Conservation (phyloP, 345 rosid species). For the Firmiana major region DNA sequence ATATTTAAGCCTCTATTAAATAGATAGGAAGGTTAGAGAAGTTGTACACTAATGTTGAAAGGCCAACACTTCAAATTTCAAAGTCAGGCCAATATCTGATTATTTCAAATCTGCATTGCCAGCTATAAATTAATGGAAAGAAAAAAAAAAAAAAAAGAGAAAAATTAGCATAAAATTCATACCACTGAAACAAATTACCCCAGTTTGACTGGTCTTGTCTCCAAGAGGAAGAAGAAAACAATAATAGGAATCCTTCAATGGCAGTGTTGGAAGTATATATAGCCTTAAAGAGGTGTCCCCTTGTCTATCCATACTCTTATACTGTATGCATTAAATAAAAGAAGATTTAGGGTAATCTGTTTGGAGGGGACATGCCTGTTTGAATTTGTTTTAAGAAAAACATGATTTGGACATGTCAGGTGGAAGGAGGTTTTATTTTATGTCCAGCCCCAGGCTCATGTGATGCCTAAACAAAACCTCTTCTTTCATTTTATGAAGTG, state of each 20-base stretch:
- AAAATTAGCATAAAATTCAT: background rate
- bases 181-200: background rate
- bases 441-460: constrained; percentile 14
- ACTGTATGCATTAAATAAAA: background rate
- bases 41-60: background rate
- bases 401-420: constrained; percentile 22
- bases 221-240: background rate
- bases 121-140: background rate
- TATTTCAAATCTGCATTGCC: background rate
- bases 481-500: background rate
- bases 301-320: background rate
- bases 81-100: background rate
- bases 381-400: constrained; percentile 11
- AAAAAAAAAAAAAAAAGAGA: background rate
- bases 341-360: background rate
- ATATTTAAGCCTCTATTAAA: too few species aligned
- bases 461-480: constrained; percentile 2
- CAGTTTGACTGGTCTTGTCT: background rate
- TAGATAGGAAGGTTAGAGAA: background rate
- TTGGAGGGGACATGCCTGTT: constrained; percentile 18
- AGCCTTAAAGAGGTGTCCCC: constrained; percentile 12
- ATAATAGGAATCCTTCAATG: background rate
- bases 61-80: background rate
- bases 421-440: background rate
- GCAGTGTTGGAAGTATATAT: background rate